Evolutionary conservation across 2,329 filamentous ascomycete genomes (phyloP).

Genomic region (Penicillium sp.): DNA sequence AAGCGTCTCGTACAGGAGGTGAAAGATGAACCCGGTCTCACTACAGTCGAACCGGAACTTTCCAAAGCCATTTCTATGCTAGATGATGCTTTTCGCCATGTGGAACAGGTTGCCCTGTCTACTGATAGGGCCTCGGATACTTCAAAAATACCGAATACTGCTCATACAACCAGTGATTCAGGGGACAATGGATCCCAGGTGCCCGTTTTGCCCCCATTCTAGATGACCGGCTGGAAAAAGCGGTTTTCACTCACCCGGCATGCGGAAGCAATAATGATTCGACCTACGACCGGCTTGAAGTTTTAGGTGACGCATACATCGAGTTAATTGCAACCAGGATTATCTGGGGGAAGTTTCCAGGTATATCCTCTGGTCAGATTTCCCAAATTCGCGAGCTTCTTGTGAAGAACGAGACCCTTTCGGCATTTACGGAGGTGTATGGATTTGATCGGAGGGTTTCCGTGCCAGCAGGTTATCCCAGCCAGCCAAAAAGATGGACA

Average conservation of each 20-base stretch:
- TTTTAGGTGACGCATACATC: slow-evolving; percentile 81
- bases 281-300: slow-evolving; percentile 79
- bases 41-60: slow-evolving; percentile 15
- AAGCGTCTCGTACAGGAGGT: slow-evolving; percentile 22
- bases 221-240: slow-evolving; percentile 55
- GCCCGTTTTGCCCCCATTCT: slow-evolving; percentile 54
- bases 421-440: slow-evolving; percentile 64
- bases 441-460: slow-evolving; percentile 61
- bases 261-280: slow-evolving; percentile 25
- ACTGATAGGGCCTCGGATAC: neutral
- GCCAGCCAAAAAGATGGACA: slow-evolving; percentile 51
- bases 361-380: slow-evolving; percentile 61
- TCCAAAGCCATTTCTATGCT: slow-evolving; percentile 19
- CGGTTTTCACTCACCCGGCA: slow-evolving; percentile 64
- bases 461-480: slow-evolving; percentile 47
- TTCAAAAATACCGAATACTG: neutral
- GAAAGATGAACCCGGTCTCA: slow-evolving; percentile 14
- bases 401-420: slow-evolving; percentile 74
- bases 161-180: neutral
- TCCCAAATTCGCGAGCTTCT: slow-evolving; percentile 72
- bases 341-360: slow-evolving; percentile 66
- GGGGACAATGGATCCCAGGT: neutral
- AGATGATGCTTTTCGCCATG: slow-evolving; percentile 16
- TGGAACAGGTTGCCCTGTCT: neutral
- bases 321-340: slow-evolving; percentile 70